Conservation (phyloP, 352 stramenopile species). For the Sclerospora graminicola region DNA sequence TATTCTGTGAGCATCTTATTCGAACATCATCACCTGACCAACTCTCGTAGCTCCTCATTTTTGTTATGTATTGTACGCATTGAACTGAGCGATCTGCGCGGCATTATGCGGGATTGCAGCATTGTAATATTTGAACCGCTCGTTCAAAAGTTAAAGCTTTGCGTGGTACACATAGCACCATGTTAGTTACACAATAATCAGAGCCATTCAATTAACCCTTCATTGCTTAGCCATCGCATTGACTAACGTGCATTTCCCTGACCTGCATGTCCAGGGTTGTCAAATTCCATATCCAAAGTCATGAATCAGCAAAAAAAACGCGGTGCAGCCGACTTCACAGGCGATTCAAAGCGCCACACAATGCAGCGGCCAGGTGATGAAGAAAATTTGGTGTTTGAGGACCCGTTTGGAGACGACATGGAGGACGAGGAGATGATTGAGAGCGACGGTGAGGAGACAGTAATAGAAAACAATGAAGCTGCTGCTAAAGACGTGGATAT, state of each 20-base stretch:
- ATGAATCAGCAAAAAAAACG: constrained; percentile 74
- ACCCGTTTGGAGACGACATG: constrained; percentile 83
- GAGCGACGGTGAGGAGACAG: constrained; percentile 62
- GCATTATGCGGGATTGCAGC: too few species aligned
- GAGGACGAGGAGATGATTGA: constrained; percentile 88
- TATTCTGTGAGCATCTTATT: background rate
- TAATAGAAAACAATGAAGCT: constrained; percentile 33
- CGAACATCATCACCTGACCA: constrained; percentile 23
- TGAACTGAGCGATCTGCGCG: constrained; percentile 3
- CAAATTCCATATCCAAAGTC: background rate
- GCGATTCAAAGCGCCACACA: constrained; percentile 44
- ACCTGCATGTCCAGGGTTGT: background rate
- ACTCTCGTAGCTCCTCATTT: constrained; percentile 26
- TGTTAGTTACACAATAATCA: constrained; percentile 1
- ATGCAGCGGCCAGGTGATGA: constrained; percentile 18
- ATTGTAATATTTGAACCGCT: too few species aligned
- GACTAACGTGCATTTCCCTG: constrained; percentile 1
- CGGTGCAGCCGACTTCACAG: constrained; percentile 28
- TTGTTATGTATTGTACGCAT: constrained; percentile 17
- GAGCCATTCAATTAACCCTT: constrained; percentile 25
- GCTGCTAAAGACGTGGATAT: constrained; percentile 57
- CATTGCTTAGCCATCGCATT: too few species aligned
- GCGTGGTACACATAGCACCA: background rate
- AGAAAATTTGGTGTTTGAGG: constrained; percentile 76
- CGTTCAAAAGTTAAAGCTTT: too few species aligned